Conservation (phyloP, 2,329 filamentous ascomycete genomes). For the Arthroderma sp. region DNA sequence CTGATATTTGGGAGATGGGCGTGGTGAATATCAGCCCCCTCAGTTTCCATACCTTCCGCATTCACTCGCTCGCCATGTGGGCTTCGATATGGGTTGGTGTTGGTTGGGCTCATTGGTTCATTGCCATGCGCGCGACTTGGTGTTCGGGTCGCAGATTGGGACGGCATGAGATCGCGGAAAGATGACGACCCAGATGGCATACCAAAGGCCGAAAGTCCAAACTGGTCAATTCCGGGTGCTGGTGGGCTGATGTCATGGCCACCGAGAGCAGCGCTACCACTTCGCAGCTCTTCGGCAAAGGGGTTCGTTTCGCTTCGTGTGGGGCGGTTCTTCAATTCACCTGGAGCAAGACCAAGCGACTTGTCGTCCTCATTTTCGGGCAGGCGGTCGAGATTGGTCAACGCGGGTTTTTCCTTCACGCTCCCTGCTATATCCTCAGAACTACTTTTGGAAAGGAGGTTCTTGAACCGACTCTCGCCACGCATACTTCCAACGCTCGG, state of each 20-base stretch:
- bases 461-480: conserved; percentile 74
- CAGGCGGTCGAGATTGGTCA: conserved; percentile 40
- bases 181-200: conserved; percentile 46
- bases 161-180: conserved; percentile 44
- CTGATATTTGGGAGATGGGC: conserved; percentile 39
- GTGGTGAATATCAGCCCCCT: conserved; percentile 41
- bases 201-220: conserved; percentile 47
- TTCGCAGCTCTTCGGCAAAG: conserved; percentile 37
- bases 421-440: conserved; percentile 46
- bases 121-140: conserved; percentile 38
- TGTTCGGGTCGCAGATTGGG: conserved; percentile 44
- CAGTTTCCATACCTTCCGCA: conserved; percentile 37
- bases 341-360: conserved; percentile 40
- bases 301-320: conserved; percentile 38
- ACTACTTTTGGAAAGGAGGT: conserved; percentile 66
- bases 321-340: conserved; percentile 32
- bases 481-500: conserved; percentile 50
- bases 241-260: conserved; percentile 55
- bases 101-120: conserved; percentile 75
- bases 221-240: conserved; percentile 38
- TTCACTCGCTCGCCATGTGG: conserved; percentile 63
- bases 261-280: conserved; percentile 55
- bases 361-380: conserved; percentile 37
- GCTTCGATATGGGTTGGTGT: conserved; percentile 93
- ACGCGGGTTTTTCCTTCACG: conserved; percentile 43